phyloP scores from a whole-genome alignment of 805 yeast species.

The Middelhovenomyces tepae region DNA sequence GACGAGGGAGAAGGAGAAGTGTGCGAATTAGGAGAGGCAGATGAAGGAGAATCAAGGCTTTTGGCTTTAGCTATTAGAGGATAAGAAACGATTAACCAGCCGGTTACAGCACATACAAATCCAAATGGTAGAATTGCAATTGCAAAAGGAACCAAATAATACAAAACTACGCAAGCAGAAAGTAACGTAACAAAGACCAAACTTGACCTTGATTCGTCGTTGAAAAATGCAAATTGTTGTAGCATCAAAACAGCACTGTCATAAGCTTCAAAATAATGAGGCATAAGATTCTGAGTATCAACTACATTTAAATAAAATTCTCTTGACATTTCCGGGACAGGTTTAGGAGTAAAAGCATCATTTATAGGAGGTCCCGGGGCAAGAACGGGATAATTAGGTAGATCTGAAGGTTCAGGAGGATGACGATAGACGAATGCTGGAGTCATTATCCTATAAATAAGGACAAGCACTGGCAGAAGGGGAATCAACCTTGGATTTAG shows the following conservation, averaged over 20 bases:
- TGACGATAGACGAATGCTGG: constrained; percentile 59
- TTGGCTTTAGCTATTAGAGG: too few species aligned
- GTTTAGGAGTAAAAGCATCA: constrained; percentile 47
- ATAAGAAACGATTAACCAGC: constrained; percentile 60
- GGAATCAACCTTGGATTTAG: constrained; percentile 51
- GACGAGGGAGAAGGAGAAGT: neutral
- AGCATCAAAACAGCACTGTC: constrained; percentile 46
- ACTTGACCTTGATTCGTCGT: constrained; percentile 44
- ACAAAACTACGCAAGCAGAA: constrained; percentile 19
- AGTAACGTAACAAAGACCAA: constrained; percentile 38
- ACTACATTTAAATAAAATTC: constrained; percentile 74
- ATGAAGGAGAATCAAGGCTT: too few species aligned
- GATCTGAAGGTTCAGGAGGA: constrained; percentile 43
- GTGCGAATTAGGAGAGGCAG: neutral
- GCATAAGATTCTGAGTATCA: constrained; percentile 76
- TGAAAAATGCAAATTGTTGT: constrained; percentile 51
- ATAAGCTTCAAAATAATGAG: constrained; percentile 51
- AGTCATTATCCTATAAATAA: constrained; percentile 48
- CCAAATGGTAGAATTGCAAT: constrained; percentile 30
- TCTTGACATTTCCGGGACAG: constrained; percentile 68
- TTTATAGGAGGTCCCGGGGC: constrained; percentile 40
- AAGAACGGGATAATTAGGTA: constrained; percentile 36
- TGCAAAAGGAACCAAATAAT: constrained; percentile 23
- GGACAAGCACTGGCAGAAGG: constrained; percentile 37
- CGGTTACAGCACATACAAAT: constrained; percentile 26